These are phyloP conservation scores for Neopestalotiopsis rosae DNA, from an alignment of 2,329 filamentous ascomycete species.

Conservation along the genomic window DNA sequence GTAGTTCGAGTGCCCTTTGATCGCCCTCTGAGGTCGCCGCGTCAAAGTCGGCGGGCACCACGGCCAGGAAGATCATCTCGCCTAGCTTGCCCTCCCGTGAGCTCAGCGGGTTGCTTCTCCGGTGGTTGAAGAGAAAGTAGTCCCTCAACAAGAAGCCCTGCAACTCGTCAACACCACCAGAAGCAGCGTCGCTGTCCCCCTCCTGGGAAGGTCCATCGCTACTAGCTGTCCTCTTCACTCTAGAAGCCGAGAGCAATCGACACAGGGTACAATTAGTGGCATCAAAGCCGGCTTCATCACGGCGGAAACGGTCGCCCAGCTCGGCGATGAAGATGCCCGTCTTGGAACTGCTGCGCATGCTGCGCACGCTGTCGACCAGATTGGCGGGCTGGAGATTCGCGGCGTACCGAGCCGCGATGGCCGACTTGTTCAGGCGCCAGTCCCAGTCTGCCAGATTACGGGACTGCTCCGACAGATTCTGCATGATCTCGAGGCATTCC, in stretches of 20 bases:
- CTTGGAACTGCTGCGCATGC: neutral
- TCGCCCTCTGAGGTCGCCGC: neutral
- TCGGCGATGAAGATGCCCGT: neutral
- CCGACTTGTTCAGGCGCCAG: neutral
- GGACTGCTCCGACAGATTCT: neutral
- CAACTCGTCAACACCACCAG: neutral
- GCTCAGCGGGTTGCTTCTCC: neutral
- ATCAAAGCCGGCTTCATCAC: neutral
- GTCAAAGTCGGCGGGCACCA: neutral
- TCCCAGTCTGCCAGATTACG: neutral
- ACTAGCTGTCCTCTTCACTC: neutral
- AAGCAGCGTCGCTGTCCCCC: neutral
- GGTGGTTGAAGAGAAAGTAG: conserved; percentile 1
- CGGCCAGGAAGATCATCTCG: neutral
- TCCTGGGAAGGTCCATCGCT: neutral
- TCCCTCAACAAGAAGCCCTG: neutral
- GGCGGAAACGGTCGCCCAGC: neutral
- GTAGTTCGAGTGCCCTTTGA: neutral
- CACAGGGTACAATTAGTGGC: neutral
- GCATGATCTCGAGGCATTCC: neutral
- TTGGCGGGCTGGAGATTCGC: neutral
- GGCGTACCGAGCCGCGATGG: neutral
- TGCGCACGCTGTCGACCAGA: neutral
- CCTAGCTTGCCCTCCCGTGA: neutral
- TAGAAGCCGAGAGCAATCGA: neutral